phyloP scores from a whole-genome alignment of 768 basidiomycete genomes.

The Suillus hirtellus region DNA sequence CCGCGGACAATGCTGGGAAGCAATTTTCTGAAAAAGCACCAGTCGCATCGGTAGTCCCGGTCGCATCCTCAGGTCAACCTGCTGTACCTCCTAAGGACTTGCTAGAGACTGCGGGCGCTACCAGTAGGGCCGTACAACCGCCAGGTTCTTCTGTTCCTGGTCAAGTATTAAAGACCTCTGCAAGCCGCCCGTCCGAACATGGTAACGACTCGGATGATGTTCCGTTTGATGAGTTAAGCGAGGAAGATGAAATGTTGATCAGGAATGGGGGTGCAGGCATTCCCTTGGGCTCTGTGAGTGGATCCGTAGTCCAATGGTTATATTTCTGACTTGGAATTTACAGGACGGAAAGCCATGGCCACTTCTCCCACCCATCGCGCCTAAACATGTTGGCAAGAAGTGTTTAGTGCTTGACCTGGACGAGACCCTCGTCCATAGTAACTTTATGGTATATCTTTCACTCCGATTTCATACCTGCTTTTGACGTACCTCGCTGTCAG shows the following conservation, averaged over 20 bases:
- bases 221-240: conserved; percentile 24
- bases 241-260: conserved; percentile 79
- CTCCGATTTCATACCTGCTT: background rate
- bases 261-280: conserved; percentile 87
- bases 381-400: conserved; percentile 77
- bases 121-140: conserved; percentile 81
- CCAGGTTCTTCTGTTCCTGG: conserved; percentile 61
- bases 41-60: conserved; percentile 13
- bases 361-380: conserved; percentile 72
- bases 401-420: conserved; percentile 92
- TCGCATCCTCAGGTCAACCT: conserved; percentile 31
- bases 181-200: conserved; percentile 32
- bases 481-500: conserved; percentile 38
- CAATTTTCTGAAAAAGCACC: conserved; percentile 18
- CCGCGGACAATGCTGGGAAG: conserved; percentile 5
- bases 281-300: conserved; percentile 79
- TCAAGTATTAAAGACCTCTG: conserved; percentile 1
- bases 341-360: conserved; percentile 84
- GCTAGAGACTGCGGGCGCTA: conserved; percentile 76
- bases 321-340: background rate
- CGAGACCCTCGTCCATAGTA: conserved; percentile 90
- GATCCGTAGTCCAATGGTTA: background rate
- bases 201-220: conserved; percentile 44
- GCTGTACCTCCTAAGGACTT: conserved; percentile 42
- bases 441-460: conserved; percentile 73